phyloP scores from a whole-genome alignment of 2,329 filamentous ascomycete species.

The Thelonectria rubi region DNA sequence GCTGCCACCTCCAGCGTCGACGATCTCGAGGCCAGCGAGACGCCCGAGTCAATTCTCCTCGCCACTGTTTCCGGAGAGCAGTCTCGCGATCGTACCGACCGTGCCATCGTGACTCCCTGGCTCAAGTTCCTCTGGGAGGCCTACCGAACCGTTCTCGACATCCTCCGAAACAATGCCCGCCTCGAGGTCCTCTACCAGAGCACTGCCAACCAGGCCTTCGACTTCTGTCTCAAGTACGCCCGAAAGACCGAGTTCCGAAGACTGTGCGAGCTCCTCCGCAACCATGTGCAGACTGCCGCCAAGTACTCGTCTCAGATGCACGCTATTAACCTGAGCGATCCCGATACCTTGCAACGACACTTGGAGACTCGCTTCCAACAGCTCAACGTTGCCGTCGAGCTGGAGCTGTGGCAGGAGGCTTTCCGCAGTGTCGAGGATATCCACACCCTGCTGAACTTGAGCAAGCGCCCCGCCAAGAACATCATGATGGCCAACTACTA shows the following conservation, averaged over 20 bases:
- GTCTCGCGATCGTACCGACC: constrained; percentile 95
- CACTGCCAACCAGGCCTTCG: constrained; percentile 97
- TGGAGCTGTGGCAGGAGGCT: constrained; percentile 98
- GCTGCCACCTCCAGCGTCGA: constrained; percentile 76
- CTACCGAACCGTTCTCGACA: constrained; percentile 97
- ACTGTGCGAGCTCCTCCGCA: constrained; percentile 96
- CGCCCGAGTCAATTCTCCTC: constrained; percentile 95
- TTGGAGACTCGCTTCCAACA: constrained; percentile 98
- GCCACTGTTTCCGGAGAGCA: constrained; percentile 98
- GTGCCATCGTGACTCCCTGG: constrained; percentile 98
- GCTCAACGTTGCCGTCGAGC: constrained; percentile 95
- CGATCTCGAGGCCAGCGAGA: constrained; percentile 96
- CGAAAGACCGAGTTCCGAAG: constrained; percentile 99
- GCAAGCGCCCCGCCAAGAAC: constrained; percentile 98
- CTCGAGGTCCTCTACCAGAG: constrained; percentile 98
- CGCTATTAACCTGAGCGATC: constrained; percentile 97
- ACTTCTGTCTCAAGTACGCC: constrained; percentile 98
- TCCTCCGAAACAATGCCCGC: constrained; percentile 98
- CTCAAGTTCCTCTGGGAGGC: constrained; percentile 99
- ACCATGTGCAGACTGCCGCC: constrained; percentile 98
- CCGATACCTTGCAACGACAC: constrained; percentile 96
- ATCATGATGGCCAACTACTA: constrained; percentile 99
- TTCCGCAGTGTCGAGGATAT: constrained; percentile 99
- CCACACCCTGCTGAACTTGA: constrained; percentile 94
- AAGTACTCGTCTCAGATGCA: constrained; percentile 99